phyloP scores from a whole-genome alignment of 2,329 filamentous ascomycete species.

The Botrytis cinerea region DNA sequence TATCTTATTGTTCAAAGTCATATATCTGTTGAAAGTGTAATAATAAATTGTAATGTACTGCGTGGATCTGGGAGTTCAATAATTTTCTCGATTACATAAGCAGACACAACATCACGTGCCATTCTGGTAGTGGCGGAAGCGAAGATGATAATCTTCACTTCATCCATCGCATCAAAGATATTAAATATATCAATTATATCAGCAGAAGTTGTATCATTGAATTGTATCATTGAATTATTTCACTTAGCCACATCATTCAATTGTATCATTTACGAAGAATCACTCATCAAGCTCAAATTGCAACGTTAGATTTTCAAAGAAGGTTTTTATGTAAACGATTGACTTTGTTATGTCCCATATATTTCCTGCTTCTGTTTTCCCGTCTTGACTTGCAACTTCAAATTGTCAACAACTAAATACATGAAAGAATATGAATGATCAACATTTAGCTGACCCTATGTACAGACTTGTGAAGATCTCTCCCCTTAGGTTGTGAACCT shows the following conservation, averaged over 20 bases:
- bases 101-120: not conserved
- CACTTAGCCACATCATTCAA: too few relatives aligned
- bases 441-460: constrained; percentile 19
- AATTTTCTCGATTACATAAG: not conserved
- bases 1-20: not conserved
- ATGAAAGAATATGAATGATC: constrained; percentile 17
- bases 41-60: not conserved
- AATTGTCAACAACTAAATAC: constrained; percentile 18
- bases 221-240: too few relatives aligned
- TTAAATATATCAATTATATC: too few relatives aligned
- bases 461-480: constrained; percentile 18
- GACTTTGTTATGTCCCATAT: not conserved
- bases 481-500: not conserved
- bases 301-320: not conserved
- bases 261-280: not conserved
- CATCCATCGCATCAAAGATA: not conserved
- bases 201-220: not conserved
- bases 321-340: constrained; percentile 1
- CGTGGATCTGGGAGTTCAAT: not conserved
- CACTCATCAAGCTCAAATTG: not conserved
- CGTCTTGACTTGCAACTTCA: not conserved
- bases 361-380: constrained; percentile 6
- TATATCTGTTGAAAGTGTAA: too few relatives aligned
- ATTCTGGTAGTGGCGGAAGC: not conserved
- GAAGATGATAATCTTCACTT: not conserved